Conservation (phyloP, 768 basidiomycete species). For the Xerocomellus chrysenteron region DNA sequence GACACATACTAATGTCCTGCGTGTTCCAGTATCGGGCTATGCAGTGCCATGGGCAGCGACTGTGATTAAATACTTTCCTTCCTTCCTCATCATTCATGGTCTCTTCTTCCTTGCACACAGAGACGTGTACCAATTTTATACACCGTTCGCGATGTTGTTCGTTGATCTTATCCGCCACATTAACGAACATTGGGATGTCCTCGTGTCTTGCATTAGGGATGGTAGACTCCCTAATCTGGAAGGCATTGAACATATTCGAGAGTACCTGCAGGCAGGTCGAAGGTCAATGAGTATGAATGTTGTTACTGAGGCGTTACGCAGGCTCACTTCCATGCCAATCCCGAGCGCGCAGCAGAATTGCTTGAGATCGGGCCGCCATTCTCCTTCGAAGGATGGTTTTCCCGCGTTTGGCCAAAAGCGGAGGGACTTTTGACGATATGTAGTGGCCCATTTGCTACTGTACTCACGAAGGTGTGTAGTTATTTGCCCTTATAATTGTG, state of each 20-base stretch:
- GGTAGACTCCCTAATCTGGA: constrained; percentile 17
- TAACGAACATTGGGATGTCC: constrained; percentile 18
- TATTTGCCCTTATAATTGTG: too few relatives aligned
- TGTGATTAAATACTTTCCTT: constrained; percentile 8
- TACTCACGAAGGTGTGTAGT: too few relatives aligned
- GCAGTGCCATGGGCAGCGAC: constrained; percentile 18
- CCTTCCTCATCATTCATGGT: constrained; percentile 8
- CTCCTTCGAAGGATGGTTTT: constrained; percentile 12
- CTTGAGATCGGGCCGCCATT: constrained; percentile 10
- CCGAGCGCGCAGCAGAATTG: constrained; percentile 10
- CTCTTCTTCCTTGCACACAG: constrained; percentile 1
- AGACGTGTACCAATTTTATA: background rate
- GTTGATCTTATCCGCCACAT: constrained; percentile 13
- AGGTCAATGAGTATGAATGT: too few relatives aligned
- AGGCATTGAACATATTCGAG: constrained; percentile 8
- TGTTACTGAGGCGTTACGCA: background rate
- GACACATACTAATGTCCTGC: background rate
- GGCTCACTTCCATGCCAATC: constrained; percentile 2
- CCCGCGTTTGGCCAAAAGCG: constrained; percentile 8
- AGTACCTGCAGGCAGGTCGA: constrained; percentile 10
- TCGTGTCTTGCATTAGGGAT: constrained; percentile 12
- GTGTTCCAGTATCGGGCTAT: constrained; percentile 6
- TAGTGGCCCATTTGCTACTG: too few relatives aligned
- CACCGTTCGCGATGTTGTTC: constrained; percentile 6
- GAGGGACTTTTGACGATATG: too few relatives aligned